Percentiles rank a stretch among this genome's conserved stretches.
These are phyloP conservation scores for Eucalyptus marginata DNA, from an alignment of 345 rosid genomes.

Conservation along the genomic window DNA sequence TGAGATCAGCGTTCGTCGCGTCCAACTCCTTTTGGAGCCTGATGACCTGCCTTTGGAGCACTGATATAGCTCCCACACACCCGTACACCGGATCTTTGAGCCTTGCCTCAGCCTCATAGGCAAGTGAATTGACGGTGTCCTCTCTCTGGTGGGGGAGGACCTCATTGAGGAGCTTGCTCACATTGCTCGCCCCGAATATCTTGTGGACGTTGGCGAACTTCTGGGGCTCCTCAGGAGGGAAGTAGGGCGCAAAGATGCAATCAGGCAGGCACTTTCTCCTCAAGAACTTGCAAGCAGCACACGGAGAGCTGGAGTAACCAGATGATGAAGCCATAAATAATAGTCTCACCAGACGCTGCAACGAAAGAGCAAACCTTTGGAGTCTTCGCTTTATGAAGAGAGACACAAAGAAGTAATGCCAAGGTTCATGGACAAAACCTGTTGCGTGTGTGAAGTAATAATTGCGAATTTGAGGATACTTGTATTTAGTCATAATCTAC, in stretches of 20 bases:
- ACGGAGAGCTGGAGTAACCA: slow-evolving; percentile 41
- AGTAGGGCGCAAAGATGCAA: slow-evolving; percentile 51
- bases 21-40: slow-evolving; percentile 45
- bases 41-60: slow-evolving; percentile 42
- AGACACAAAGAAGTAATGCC: not conserved
- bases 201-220: slow-evolving; percentile 55
- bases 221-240: slow-evolving; percentile 61
- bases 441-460: not conserved
- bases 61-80: slow-evolving; percentile 49
- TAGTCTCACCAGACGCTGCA: not conserved
- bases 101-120: slow-evolving; percentile 55
- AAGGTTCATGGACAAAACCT: not conserved
- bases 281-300: slow-evolving; percentile 64
- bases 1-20: slow-evolving; percentile 36
- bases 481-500: not conserved
- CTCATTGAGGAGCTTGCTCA: slow-evolving; percentile 44
- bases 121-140: slow-evolving; percentile 52
- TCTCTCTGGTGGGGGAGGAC: slow-evolving; percentile 48
- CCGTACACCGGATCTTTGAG: slow-evolving; percentile 52
- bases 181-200: slow-evolving; percentile 57
- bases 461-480: not conserved
- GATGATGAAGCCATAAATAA: not conserved
- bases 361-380: not conserved
- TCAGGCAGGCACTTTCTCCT: slow-evolving; percentile 48
- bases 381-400: not conserved